Evolutionary conservation across 1,284 basidiomycete genomes (phyloP).

Genomic region (Kalmanozyma brasiliensis): DNA sequence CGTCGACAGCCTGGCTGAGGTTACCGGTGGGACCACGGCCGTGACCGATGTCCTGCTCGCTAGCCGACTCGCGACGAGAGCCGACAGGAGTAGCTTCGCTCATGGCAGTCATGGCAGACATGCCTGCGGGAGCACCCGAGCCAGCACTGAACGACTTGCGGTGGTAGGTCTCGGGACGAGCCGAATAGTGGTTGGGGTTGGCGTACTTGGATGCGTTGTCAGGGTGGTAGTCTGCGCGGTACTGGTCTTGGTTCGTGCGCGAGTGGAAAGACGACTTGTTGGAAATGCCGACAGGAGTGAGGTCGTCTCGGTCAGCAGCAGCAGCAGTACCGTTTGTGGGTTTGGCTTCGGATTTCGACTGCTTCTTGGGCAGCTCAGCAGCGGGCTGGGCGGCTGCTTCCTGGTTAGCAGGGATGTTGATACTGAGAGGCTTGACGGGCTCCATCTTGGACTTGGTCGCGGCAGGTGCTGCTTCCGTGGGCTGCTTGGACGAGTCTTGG

Average conservation of each 20-base stretch:
- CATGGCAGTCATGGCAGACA: slow-evolving; percentile 5
- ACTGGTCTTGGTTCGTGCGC: slow-evolving; percentile 41
- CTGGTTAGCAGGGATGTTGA: slow-evolving; percentile 44
- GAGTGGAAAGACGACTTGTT: slow-evolving; percentile 56
- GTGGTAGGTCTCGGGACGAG: slow-evolving; percentile 58
- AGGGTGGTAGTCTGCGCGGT: slow-evolving; percentile 51
- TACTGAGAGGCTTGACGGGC: slow-evolving; percentile 30
- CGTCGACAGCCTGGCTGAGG: slow-evolving; percentile 43
- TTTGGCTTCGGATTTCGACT: slow-evolving; percentile 27
- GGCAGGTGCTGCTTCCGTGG: slow-evolving; percentile 1
- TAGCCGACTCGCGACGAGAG: slow-evolving; percentile 33
- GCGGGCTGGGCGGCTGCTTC: slow-evolving; percentile 10
- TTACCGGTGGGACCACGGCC: slow-evolving; percentile 45
- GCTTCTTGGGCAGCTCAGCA: slow-evolving; percentile 48
- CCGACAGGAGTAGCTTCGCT: slow-evolving; percentile 32
- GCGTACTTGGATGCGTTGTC: slow-evolving; percentile 52
- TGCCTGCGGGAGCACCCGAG: slow-evolving; percentile 11
- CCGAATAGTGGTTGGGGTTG: slow-evolving; percentile 61
- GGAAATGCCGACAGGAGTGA: slow-evolving; percentile 33
- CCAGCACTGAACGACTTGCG: slow-evolving; percentile 48
- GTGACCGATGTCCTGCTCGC: slow-evolving; percentile 49
- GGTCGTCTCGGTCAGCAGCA: slow-evolving; percentile 15
- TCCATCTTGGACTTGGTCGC: slow-evolving; percentile 19
- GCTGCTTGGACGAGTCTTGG: slow-evolving; percentile 1
- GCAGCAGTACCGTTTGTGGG: slow-evolving; percentile 9